Evolutionary conservation across 2,329 filamentous ascomycete genomes (phyloP).

Genomic region (Aureobasidium melanogenum): DNA sequence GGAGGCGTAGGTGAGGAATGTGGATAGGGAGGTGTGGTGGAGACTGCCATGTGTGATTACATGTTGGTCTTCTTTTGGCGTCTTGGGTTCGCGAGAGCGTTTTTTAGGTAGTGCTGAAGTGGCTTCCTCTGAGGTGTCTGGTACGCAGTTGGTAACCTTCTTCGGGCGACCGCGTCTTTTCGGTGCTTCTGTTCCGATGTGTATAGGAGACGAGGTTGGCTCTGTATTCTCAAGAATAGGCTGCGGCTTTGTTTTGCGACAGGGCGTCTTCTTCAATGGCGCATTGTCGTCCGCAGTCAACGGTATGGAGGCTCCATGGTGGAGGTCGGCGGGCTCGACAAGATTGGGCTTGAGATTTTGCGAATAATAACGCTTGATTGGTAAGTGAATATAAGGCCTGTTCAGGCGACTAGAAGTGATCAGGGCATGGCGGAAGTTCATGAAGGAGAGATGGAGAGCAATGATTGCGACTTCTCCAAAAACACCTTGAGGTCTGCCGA

Average conservation of each 20-base stretch:
- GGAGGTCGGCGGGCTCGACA: not conserved
- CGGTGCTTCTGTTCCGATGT: not conserved
- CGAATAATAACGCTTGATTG: not conserved
- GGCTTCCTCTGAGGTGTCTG: not conserved
- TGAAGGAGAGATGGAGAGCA: not conserved
- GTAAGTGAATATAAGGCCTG: not conserved
- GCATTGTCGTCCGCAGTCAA: not conserved
- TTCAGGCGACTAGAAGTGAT: not conserved
- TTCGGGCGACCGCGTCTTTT: constrained; percentile 12
- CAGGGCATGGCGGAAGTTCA: constrained; percentile 7
- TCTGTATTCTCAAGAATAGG: not conserved
- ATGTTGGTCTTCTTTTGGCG: not conserved
- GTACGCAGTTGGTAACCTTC: not conserved
- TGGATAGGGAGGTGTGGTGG: constrained; percentile 53
- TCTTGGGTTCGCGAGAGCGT: not conserved
- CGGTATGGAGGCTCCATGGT: not conserved
- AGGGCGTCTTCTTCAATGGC: not conserved
- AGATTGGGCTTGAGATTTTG: not conserved
- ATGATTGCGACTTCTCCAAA: not conserved
- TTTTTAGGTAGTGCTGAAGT: not conserved
- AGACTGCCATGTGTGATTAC: constrained; percentile 21
- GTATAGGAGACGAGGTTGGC: not conserved
- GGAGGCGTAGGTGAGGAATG: constrained; percentile 57
- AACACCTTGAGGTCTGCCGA: not conserved
- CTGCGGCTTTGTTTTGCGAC: not conserved